Percentiles rank a stretch among this genome's conserved stretches.
Conservation (phyloP, 2,329 filamentous ascomycete genomes). For the Penicillium hordei region DNA sequence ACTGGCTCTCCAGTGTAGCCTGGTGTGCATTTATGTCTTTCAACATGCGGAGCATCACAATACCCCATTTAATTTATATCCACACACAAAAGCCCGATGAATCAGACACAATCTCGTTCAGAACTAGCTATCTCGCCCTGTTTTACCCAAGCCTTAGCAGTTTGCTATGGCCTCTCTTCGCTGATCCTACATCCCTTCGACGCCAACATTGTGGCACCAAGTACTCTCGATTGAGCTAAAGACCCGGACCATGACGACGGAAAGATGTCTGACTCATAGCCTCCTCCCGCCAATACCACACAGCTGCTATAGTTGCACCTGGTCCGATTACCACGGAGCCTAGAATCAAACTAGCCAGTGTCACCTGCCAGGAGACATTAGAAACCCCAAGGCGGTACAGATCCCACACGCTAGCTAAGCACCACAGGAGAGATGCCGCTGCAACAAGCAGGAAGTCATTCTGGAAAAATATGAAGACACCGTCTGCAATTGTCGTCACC, state of each 20-base stretch:
- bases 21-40: background rate
- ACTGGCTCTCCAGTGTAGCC: background rate
- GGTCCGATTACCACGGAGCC: slow-evolving; percentile 20
- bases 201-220: background rate
- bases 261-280: slow-evolving; percentile 10
- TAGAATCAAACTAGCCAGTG: slow-evolving; percentile 6
- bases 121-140: background rate
- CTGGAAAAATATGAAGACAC: slow-evolving; percentile 26
- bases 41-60: background rate
- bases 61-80: background rate
- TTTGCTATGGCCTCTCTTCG: background rate
- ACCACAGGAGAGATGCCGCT: slow-evolving; percentile 20
- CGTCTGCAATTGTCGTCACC: slow-evolving; percentile 16
- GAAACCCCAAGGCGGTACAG: slow-evolving; percentile 21
- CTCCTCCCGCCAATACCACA: slow-evolving; percentile 28
- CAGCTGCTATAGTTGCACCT: slow-evolving; percentile 19
- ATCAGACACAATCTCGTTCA: background rate
- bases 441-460: slow-evolving; percentile 26
- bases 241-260: background rate
- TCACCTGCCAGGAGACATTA: slow-evolving; percentile 7
- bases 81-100: background rate
- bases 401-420: slow-evolving; percentile 20
- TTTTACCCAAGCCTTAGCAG: background rate
- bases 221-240: background rate
- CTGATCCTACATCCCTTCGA: background rate